Percentiles rank a stretch among this genome's conserved stretches.
Evolutionary conservation across 352 stramenopile species (phyloP).

Genomic region (Phytophthora sojae): DNA sequence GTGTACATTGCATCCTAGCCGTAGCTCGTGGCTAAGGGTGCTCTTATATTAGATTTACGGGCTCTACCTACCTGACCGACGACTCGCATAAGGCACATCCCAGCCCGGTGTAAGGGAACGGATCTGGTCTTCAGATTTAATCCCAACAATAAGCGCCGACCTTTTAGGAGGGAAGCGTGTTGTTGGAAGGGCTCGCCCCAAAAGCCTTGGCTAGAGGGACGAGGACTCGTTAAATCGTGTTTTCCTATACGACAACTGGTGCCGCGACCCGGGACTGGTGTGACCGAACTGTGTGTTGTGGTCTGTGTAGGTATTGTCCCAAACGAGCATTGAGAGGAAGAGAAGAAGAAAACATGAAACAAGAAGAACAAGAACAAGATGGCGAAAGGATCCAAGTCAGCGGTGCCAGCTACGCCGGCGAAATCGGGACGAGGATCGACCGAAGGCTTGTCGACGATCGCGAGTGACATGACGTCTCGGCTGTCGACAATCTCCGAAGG

Average conservation of each 20-base stretch:
- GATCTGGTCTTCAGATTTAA: background rate
- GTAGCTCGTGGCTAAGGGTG: background rate
- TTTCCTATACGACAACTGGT: no score
- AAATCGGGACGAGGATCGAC: background rate
- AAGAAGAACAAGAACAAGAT: no score
- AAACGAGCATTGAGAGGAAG: no score
- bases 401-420: background rate
- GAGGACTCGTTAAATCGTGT: no score
- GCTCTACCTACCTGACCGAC: no score
- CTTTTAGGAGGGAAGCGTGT: background rate
- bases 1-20: no score
- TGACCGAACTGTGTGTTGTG: no score
- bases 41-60: background rate
- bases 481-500: background rate
- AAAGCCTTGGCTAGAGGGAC: no score
- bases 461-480: no score
- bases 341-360: no score
- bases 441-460: background rate
- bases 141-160: background rate
- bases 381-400: background rate
- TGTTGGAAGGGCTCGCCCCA: background rate
- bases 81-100: background rate
- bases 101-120: conserved; percentile 2
- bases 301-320: no score
- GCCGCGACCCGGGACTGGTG: no score